A percentile compares a stretch with the other conserved stretches of the same genome.
Conservation (phyloP, 495 filamentous ascomycete species). For the Hypomontagnella monticulosa region DNA sequence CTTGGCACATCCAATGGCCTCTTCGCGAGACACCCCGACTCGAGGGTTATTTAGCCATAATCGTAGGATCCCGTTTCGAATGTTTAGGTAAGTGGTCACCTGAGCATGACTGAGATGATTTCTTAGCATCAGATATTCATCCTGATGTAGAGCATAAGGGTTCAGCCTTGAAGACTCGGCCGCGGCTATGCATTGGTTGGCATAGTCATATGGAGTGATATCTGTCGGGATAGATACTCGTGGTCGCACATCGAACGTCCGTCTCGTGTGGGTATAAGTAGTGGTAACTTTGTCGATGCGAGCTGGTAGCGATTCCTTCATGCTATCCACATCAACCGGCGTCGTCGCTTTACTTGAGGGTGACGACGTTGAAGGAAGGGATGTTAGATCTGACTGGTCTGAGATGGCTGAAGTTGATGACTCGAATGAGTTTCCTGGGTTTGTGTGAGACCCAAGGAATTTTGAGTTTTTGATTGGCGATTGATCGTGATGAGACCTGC, state of each 20-base stretch:
- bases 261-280: constrained; percentile 36
- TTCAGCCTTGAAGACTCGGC: constrained; percentile 90
- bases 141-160: constrained; percentile 86
- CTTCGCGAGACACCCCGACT: constrained; percentile 83
- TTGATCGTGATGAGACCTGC: constrained; percentile 31
- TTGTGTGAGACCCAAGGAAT: constrained; percentile 18
- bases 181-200: constrained; percentile 85
- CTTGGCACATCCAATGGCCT: constrained; percentile 91
- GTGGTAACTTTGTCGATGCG: constrained; percentile 5
- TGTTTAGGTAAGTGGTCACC: constrained; percentile 96
- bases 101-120: constrained; percentile 86
- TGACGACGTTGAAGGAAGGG: constrained; percentile 50
- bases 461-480: constrained; percentile 25
- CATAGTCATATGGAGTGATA: constrained; percentile 76
- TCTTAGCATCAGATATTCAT: constrained; percentile 82
- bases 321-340: constrained; percentile 58
- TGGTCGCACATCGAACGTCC: constrained; percentile 67
- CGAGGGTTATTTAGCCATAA: constrained; percentile 92
- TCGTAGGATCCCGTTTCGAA: constrained; percentile 92
- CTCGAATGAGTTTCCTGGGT: constrained; percentile 40
- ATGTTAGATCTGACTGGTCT: constrained; percentile 58
- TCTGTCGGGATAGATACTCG: constrained; percentile 84
- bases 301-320: constrained; percentile 39
- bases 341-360: constrained; percentile 67
- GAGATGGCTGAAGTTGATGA: constrained; percentile 47